These are phyloP conservation scores for Phalaenopsis aphrodite DNA, from an alignment of 106 monocot species.

Conservation along the genomic window DNA sequence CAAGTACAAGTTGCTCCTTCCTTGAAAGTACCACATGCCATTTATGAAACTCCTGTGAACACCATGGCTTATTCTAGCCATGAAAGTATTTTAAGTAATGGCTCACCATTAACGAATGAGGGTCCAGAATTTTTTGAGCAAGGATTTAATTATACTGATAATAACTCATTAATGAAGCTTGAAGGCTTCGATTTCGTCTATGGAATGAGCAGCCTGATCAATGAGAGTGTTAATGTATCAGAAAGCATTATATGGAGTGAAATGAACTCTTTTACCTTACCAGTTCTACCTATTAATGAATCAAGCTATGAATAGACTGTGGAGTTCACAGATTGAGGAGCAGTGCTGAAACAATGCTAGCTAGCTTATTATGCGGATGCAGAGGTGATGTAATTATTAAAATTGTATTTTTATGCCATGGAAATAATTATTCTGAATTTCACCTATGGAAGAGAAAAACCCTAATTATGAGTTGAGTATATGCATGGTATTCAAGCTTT, in stretches of 20 bases:
- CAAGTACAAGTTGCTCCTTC: slow-evolving; percentile 1
- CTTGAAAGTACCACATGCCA: background rate
- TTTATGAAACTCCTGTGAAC: background rate
- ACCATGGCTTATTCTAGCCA: too few species aligned
- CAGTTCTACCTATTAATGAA: background rate
- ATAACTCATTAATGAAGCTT: slow-evolving; percentile 1
- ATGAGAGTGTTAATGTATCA: background rate
- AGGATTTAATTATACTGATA: background rate
- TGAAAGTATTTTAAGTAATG: too few species aligned
- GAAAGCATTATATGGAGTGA: background rate
- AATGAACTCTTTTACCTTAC: too few species aligned
- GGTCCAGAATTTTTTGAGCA: background rate
- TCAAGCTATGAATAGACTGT: background rate
- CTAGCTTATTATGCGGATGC: background rate
- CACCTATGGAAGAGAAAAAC: background rate
- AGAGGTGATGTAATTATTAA: background rate
- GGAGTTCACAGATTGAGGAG: background rate
- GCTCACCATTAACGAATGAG: background rate
- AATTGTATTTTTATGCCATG: background rate
- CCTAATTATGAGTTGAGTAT: background rate
- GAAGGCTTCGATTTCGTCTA: background rate
- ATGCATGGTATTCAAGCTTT: background rate
- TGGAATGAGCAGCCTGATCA: background rate
- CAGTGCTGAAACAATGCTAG: background rate
- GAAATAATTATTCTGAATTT: background rate